phyloP scores from a whole-genome alignment of 2,329 filamentous ascomycete species.

The Colletotrichum sansevieriae region DNA sequence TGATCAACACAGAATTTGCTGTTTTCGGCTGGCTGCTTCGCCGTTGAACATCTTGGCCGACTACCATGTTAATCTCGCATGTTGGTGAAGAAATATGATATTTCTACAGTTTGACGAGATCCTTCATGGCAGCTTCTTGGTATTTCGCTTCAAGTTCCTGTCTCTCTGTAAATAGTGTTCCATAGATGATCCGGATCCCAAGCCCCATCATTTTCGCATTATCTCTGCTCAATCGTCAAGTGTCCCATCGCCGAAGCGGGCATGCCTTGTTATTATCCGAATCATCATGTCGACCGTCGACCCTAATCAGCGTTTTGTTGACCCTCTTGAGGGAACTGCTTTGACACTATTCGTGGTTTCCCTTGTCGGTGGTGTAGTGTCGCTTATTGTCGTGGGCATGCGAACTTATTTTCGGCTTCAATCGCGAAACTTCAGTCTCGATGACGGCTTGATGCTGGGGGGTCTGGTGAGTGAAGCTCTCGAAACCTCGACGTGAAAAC shows the following conservation, averaged over 20 bases:
- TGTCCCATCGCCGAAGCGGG: neutral
- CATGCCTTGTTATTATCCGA: neutral
- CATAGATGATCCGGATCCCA: too few relatives aligned
- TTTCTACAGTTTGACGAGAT: neutral
- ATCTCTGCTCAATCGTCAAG: neutral
- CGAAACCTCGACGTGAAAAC: neutral
- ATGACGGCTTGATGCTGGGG: conserved; percentile 42
- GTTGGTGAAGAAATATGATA: neutral
- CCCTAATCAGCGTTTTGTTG: conserved; percentile 32
- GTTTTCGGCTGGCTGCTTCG: conserved; percentile 6
- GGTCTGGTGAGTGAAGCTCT: conserved; percentile 35
- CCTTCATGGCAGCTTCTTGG: too few relatives aligned
- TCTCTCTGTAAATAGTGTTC: too few relatives aligned
- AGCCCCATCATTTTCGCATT: neutral
- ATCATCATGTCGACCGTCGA: conserved; percentile 38
- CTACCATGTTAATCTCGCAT: conserved; percentile 1
- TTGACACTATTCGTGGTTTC: conserved; percentile 43
- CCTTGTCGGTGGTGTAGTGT: conserved; percentile 40
- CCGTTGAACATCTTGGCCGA: neutral
- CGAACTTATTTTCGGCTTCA: conserved; percentile 39
- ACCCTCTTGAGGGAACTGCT: conserved; percentile 34
- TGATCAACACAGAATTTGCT: neutral
- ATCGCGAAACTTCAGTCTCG: conserved; percentile 28
- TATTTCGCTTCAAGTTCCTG: too few relatives aligned
- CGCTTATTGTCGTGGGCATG: conserved; percentile 41